Conservation (phyloP, 768 basidiomycete species). For the Botryobasidium botryosum region DNA sequence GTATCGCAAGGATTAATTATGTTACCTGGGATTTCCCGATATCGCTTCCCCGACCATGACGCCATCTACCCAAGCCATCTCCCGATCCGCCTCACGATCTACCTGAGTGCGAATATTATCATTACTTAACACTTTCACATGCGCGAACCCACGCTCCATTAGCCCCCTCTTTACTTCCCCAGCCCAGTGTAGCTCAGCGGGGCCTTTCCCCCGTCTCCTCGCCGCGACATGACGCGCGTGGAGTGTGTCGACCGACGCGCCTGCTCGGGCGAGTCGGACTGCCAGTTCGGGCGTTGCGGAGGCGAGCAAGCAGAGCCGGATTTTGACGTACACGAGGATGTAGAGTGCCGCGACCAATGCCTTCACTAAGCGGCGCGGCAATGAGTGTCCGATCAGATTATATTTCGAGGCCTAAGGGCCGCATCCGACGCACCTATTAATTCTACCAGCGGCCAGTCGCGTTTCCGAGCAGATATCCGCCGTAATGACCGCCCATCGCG, state of each 20-base stretch:
- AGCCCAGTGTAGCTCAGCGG: slow-evolving; percentile 48
- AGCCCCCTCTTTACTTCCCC: slow-evolving; percentile 29
- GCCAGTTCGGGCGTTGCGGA: slow-evolving; percentile 39
- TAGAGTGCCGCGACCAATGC: slow-evolving; percentile 43
- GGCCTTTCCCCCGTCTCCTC: slow-evolving; percentile 48
- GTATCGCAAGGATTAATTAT: background rate
- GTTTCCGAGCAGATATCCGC: slow-evolving; percentile 59
- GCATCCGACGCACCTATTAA: slow-evolving; percentile 33
- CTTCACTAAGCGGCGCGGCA: slow-evolving; percentile 47
- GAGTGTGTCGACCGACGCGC: slow-evolving; percentile 52
- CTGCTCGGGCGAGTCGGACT: slow-evolving; percentile 40
- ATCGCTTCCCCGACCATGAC: slow-evolving; percentile 72
- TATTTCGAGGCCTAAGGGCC: background rate
- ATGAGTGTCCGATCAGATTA: background rate
- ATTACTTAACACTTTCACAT: slow-evolving; percentile 53
- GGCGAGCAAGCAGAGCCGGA: slow-evolving; percentile 28
- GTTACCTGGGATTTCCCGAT: slow-evolving; percentile 56
- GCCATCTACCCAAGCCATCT: slow-evolving; percentile 47
- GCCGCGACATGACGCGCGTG: slow-evolving; percentile 62
- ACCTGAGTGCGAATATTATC: slow-evolving; percentile 52
- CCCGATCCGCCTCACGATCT: slow-evolving; percentile 38
- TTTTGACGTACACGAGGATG: slow-evolving; percentile 47
- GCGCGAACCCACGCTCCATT: slow-evolving; percentile 20
- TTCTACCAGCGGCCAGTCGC: slow-evolving; percentile 54
- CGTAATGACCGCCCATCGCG: slow-evolving; percentile 49